A percentile compares a stretch with the other conserved stretches of the same genome.
Conservation (phyloP, 2,329 filamentous ascomycete species). For the Sporothrix humicola region DNA sequence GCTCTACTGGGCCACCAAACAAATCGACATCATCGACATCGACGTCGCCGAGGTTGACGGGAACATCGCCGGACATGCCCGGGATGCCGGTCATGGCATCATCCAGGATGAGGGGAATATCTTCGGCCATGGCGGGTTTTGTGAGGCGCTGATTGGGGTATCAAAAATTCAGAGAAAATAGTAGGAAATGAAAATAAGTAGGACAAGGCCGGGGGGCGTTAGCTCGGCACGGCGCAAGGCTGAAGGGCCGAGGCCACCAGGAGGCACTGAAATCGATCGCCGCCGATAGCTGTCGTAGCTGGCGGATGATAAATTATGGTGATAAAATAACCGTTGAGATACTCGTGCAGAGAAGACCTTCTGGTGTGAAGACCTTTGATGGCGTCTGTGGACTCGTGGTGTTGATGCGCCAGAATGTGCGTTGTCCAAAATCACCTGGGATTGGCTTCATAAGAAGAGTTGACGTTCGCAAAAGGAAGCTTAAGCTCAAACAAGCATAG, state of each 20-base stretch:
- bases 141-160: background rate
- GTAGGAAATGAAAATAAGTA: background rate
- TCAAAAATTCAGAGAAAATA: background rate
- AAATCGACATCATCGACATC: constrained; percentile 73
- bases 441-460: background rate
- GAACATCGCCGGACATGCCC: constrained; percentile 49
- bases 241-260: background rate
- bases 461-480: constrained; percentile 2
- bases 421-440: background rate
- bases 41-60: constrained; percentile 57
- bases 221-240: constrained; percentile 5
- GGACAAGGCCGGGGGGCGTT: too few relatives aligned
- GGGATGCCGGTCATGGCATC: constrained; percentile 48
- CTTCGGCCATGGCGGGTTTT: background rate
- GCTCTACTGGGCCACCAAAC: constrained; percentile 49
- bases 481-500: constrained; percentile 18
- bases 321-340: too few relatives aligned
- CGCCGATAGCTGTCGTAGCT: background rate
- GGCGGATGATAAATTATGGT: background rate
- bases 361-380: background rate
- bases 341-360: too few relatives aligned
- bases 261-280: background rate
- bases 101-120: constrained; percentile 35
- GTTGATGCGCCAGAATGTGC: background rate
- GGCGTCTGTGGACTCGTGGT: background rate